Evolutionary conservation across 768 basidiomycete genomes (phyloP).

Genomic region (Trametes maxima): DNA sequence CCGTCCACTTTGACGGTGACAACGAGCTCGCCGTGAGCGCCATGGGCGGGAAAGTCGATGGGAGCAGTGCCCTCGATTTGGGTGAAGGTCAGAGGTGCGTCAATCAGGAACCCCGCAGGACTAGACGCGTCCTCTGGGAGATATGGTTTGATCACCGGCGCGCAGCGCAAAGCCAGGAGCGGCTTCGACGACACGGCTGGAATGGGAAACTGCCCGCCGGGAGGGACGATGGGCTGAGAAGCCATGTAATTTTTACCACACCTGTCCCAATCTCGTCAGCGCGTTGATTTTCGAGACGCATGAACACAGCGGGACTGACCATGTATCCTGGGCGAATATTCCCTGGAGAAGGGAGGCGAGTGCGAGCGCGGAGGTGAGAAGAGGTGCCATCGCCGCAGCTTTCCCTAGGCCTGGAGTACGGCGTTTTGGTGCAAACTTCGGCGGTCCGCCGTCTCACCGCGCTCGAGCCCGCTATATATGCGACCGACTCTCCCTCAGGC

Average conservation of each 20-base stretch:
- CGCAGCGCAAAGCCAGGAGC: constrained; percentile 49
- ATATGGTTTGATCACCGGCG: constrained; percentile 50
- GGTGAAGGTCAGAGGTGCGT: constrained; percentile 40
- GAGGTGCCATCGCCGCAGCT: background rate
- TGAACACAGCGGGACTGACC: background rate
- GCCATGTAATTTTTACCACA: constrained; percentile 54
- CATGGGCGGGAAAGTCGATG: constrained; percentile 29
- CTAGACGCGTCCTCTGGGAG: constrained; percentile 42
- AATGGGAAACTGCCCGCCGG: constrained; percentile 48
- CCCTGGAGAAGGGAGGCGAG: constrained; percentile 6
- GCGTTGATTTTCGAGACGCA: background rate
- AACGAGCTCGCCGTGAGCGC: constrained; percentile 13
- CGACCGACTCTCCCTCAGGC: background rate
- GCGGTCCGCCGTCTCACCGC: constrained; percentile 8
- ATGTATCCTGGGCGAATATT: constrained; percentile 4
- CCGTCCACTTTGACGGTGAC: constrained; percentile 38
- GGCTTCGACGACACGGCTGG: constrained; percentile 39
- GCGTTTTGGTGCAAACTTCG: constrained; percentile 4
- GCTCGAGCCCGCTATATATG: constrained; percentile 4
- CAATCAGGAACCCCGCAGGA: constrained; percentile 38
- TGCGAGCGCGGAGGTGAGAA: constrained; percentile 1
- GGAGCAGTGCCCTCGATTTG: constrained; percentile 39
- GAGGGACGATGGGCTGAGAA: constrained; percentile 43
- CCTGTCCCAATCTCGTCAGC: constrained; percentile 34
- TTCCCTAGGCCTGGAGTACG: background rate